Base-by-base conservation (phyloP, 225 moss, liverwort and hornwort species). In the Antitrichia curtipendula region DNA sequence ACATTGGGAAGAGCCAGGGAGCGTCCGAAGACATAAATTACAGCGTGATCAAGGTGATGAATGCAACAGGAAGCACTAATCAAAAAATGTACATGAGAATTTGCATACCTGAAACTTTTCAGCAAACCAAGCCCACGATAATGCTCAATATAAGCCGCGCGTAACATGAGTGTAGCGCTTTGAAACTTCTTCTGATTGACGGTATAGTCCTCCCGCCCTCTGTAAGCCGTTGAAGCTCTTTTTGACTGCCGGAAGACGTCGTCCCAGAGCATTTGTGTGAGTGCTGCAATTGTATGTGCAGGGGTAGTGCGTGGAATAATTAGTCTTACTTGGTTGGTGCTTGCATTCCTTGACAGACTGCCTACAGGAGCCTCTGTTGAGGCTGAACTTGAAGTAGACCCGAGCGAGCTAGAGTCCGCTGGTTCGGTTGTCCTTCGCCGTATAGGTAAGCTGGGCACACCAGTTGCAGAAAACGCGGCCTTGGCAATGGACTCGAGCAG, bases 51-150 rank as follows among this genome's bases (percentile, higher is more conserved):
- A 71, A 82, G 78, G 22, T 57, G 54, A 86, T 43, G 59, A 79
- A 52, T 70, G 87, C 59, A 81, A 84, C 47, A 89, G 56, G 10
- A 83, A 79, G 24, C 49, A 20, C 28, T 78, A 50, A 82, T 58
- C 6, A n/a, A 19, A 45, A 34, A 40, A 53, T 29, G 38, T 8
- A 38, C 38, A 38, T 6, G 53, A 83, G 53, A 89, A 63, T 47
- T 68, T 86, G 50, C 84, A 61, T 86, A 96, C 95, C 95, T 96
- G 90, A 89, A 96, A 90, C 95, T 94, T 89, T 94, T 93, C 82
- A 96, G 93, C 88, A 96, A 86, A 82, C 95, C 95, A 86, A 96
- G 93, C 69, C 95, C 95, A 72, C 95, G 95, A 89, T 96, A 96
- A 61, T 90, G 94, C 81, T 96, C 95, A 88, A 95, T 61, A 68